Evolutionary conservation across 192 early-diverging fungal species (phyloP).

Genomic region (Chytriomyces sp.): DNA sequence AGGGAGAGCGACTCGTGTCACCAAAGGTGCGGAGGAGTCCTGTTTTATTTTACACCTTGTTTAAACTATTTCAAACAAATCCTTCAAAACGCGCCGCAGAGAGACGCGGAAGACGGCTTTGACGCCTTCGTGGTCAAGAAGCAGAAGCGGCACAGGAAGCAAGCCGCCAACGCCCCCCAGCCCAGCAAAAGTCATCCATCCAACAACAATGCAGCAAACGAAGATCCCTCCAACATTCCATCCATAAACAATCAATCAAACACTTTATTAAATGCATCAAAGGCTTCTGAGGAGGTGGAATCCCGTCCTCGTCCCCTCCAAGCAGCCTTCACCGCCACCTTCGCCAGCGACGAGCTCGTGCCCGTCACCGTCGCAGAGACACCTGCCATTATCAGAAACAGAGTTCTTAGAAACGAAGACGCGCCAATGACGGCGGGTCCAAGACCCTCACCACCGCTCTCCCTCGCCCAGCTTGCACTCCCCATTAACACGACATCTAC

Average conservation of each 20-base stretch:
- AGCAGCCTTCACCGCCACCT: not conserved
- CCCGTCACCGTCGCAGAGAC: slow-evolving; percentile 31
- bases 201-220: not conserved
- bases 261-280: not conserved
- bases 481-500: not conserved
- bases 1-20: not conserved
- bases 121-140: too few relatives aligned
- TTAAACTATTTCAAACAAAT: slow-evolving; percentile 37
- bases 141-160: not conserved
- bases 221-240: too few relatives aligned
- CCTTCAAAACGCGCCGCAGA: slow-evolving; percentile 78
- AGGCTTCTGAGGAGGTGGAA: too few relatives aligned
- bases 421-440: not conserved
- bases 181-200: not conserved
- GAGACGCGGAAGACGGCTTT: slow-evolving; percentile 97
- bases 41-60: not conserved
- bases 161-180: not conserved
- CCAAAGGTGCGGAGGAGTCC: not conserved
- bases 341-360: slow-evolving; percentile 8
- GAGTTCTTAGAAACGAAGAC: slow-evolving; percentile 22
- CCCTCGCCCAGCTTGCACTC: too few relatives aligned
- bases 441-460: not conserved
- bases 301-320: too few relatives aligned
- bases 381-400: slow-evolving; percentile 40
- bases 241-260: not conserved